Evolutionary conservation across 495 filamentous ascomycete species (phyloP).

Genomic region (Oidiodendron maius): DNA sequence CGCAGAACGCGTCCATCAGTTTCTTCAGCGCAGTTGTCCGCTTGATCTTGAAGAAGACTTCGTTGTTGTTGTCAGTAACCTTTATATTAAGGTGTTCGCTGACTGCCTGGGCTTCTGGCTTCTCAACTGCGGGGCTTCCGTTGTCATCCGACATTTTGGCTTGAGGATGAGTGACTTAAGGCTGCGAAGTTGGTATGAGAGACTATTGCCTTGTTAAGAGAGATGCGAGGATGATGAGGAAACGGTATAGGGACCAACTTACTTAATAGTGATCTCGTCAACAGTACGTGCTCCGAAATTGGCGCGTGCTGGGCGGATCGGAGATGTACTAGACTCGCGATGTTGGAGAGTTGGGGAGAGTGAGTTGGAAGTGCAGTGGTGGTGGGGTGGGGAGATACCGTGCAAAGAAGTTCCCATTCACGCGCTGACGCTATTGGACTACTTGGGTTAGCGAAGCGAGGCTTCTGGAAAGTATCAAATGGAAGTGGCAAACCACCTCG

Average conservation of each 20-base stretch:
- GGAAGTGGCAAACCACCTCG: background rate
- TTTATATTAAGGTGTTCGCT: constrained; percentile 98
- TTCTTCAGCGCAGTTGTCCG: constrained; percentile 92
- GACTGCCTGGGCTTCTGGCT: constrained; percentile 34
- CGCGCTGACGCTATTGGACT: background rate
- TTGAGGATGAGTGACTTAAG: background rate
- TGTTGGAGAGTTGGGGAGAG: too few species aligned
- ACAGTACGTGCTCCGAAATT: too few species aligned
- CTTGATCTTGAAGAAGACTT: constrained; percentile 99
- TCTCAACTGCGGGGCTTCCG: constrained; percentile 50
- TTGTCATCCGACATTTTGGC: constrained; percentile 31
- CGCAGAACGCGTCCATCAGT: constrained; percentile 98
- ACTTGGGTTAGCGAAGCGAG: background rate
- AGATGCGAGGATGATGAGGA: too few species aligned
- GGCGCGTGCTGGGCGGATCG: too few species aligned
- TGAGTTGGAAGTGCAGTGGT: constrained; percentile 11
- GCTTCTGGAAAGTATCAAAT: background rate
- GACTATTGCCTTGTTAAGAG: constrained; percentile 17
- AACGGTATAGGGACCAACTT: constrained; percentile 2
- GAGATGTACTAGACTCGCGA: too few species aligned
- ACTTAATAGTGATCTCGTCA: too few species aligned
- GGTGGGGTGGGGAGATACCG: constrained; percentile 7
- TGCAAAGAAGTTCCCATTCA: background rate
- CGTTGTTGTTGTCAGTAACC: constrained; percentile 99
- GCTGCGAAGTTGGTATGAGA: constrained; percentile 7